Conservation (phyloP, 495 filamentous ascomycete species). For the Penicillium riverlandense region DNA sequence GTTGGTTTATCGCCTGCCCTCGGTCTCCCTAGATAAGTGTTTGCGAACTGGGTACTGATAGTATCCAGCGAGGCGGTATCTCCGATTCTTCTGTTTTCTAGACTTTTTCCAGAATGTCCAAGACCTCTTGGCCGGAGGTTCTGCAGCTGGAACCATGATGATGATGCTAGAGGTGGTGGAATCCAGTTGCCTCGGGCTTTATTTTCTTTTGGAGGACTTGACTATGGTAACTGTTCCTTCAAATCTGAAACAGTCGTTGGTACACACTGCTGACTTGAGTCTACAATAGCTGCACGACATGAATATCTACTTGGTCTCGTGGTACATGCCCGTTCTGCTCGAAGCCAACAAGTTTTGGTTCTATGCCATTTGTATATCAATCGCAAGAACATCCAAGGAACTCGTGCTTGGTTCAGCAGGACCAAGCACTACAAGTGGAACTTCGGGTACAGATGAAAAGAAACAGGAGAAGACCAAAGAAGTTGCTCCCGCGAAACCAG, state of each 20-base stretch:
- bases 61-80: slow-evolving; percentile 5
- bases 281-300: slow-evolving; percentile 8
- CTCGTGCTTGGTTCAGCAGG: background rate
- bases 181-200: slow-evolving; percentile 8
- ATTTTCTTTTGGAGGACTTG: slow-evolving; percentile 6
- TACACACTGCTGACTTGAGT: background rate
- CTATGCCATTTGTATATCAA: slow-evolving; percentile 7
- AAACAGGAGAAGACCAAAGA: background rate
- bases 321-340: slow-evolving; percentile 7
- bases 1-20: background rate
- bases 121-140: slow-evolving; percentile 1
- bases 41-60: background rate
- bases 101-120: slow-evolving; percentile 7
- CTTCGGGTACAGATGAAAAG: background rate
- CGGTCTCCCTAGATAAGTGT: background rate
- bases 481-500: background rate
- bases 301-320: slow-evolving; percentile 6
- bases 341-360: slow-evolving; percentile 15
- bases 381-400: slow-evolving; percentile 1
- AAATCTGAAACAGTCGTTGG: background rate
- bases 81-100: slow-evolving; percentile 10
- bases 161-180: slow-evolving; percentile 3
- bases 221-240: slow-evolving; percentile 5
- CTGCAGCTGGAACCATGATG: background rate
- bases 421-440: background rate